Evolutionary conservation across 164 flowering plant genomes (phyloP).

Genomic region (Hamamelis virginiana): DNA sequence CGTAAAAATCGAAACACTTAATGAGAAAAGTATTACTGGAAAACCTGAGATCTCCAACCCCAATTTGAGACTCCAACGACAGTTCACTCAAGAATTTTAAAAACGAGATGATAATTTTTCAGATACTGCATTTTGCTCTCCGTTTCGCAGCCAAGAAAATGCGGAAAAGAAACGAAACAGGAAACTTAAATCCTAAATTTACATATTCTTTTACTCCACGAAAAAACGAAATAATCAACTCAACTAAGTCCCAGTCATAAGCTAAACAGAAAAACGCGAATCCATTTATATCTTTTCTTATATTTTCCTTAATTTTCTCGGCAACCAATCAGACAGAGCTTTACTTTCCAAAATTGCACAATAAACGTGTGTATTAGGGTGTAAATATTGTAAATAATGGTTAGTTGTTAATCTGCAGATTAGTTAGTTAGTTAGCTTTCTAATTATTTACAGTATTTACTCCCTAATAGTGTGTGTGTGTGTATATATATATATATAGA

Average conservation of each 20-base stretch:
- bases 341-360: too few species aligned
- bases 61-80: slow-evolving; percentile 2
- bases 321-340: not conserved
- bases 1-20: slow-evolving; percentile 2
- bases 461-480: too few species aligned
- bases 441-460: too few species aligned
- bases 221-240: too few species aligned
- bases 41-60: too few species aligned
- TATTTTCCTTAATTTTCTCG: not conserved
- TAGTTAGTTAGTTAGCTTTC: too few species aligned
- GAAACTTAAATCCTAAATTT: not conserved
- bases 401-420: too few species aligned
- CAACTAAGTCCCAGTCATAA: too few species aligned
- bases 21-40: slow-evolving; percentile 1
- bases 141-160: not conserved
- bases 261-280: too few species aligned
- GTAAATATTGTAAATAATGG: too few species aligned
- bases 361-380: too few species aligned
- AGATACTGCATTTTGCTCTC: slow-evolving; percentile 4
- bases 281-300: not conserved
- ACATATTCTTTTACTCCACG: too few species aligned
- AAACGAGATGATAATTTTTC: not conserved
- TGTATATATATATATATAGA: not conserved
- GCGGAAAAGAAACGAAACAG: not conserved
- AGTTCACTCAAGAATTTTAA: not conserved